These are phyloP conservation scores for Chytridium lagenaria DNA, from an alignment of 371 early-diverging fungal genomes.

Conservation along the genomic window DNA sequence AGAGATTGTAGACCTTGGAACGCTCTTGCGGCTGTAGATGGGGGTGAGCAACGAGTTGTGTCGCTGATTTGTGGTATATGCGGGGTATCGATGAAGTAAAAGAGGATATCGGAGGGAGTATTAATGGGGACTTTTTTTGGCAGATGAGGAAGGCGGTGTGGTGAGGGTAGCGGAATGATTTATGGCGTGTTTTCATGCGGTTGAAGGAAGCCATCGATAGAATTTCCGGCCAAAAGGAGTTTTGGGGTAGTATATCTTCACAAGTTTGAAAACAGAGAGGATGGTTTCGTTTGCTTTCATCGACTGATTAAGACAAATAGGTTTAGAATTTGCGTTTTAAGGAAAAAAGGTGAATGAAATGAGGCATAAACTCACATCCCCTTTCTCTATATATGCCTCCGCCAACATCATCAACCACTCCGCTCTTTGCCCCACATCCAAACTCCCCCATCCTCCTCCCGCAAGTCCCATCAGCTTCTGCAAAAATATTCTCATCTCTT, in stretches of 20 bases:
- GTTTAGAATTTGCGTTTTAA: not conserved
- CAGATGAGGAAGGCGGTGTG: no score
- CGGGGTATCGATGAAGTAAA: not conserved
- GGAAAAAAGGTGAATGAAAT: no score
- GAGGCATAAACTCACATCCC: not conserved
- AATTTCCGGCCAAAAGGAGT: not conserved
- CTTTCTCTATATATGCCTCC: not conserved
- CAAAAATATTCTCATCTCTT: not conserved
- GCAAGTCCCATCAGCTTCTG: slow-evolving; percentile 7
- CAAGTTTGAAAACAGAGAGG: not conserved
- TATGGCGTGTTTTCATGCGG: not conserved
- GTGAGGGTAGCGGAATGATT: not conserved
- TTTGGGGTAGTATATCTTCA: not conserved
- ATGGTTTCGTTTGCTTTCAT: not conserved
- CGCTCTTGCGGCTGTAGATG: not conserved
- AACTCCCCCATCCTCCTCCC: slow-evolving; percentile 18
- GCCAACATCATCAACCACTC: slow-evolving; percentile 1
- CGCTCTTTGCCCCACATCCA: not conserved
- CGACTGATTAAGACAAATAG: not conserved
- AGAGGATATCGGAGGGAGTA: not conserved
- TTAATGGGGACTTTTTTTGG: no score
- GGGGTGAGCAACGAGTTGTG: not conserved
- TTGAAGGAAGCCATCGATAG: not conserved
- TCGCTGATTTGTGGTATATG: no score
- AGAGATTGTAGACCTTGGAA: not conserved